phyloP scores from a whole-genome alignment of 2,329 filamentous ascomycete genomes.

The Fusarium sp. region DNA sequence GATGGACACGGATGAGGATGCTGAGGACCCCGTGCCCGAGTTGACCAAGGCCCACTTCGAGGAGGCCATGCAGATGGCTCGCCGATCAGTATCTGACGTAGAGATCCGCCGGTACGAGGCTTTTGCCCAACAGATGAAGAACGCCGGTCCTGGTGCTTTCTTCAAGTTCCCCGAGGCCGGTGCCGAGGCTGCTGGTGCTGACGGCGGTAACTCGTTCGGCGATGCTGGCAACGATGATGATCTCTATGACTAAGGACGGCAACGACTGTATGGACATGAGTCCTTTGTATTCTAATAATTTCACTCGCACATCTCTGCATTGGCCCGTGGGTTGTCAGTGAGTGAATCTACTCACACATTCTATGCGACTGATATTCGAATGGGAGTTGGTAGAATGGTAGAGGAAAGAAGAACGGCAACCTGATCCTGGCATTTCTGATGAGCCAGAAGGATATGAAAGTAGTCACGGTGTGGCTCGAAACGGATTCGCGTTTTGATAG shows the following conservation, averaged over 20 bases:
- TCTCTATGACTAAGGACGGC: slow-evolving; percentile 83
- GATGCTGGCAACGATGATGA: slow-evolving; percentile 94
- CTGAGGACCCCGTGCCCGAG: slow-evolving; percentile 93
- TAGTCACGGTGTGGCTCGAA: slow-evolving; percentile 26
- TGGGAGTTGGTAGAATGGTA: slow-evolving; percentile 54
- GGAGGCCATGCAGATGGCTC: slow-evolving; percentile 96
- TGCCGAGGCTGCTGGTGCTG: slow-evolving; percentile 68
- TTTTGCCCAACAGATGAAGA: slow-evolving; percentile 99
- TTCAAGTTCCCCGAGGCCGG: slow-evolving; percentile 94
- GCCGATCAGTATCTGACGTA: slow-evolving; percentile 93
- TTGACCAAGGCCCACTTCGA: slow-evolving; percentile 97
- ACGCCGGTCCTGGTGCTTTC: slow-evolving; percentile 91
- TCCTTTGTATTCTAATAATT: slow-evolving; percentile 63
- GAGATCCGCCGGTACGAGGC: slow-evolving; percentile 99
- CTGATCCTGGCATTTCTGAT: slow-evolving; percentile 25
- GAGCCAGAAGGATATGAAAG: slow-evolving; percentile 20
- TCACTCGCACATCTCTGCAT: slow-evolving; percentile 53
- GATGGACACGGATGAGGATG: slow-evolving; percentile 76
- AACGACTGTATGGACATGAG: slow-evolving; percentile 39
- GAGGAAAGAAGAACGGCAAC: slow-evolving; percentile 38
- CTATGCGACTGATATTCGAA: slow-evolving; percentile 45
- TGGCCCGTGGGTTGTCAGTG: slow-evolving; percentile 32
- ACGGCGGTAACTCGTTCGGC: slow-evolving; percentile 76
- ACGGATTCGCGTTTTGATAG: slow-evolving; percentile 46
- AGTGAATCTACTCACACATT: slow-evolving; percentile 41